These are phyloP conservation scores for Penicillium sp. DNA, from an alignment of 2,329 filamentous ascomycete genomes.

Conservation along the genomic window DNA sequence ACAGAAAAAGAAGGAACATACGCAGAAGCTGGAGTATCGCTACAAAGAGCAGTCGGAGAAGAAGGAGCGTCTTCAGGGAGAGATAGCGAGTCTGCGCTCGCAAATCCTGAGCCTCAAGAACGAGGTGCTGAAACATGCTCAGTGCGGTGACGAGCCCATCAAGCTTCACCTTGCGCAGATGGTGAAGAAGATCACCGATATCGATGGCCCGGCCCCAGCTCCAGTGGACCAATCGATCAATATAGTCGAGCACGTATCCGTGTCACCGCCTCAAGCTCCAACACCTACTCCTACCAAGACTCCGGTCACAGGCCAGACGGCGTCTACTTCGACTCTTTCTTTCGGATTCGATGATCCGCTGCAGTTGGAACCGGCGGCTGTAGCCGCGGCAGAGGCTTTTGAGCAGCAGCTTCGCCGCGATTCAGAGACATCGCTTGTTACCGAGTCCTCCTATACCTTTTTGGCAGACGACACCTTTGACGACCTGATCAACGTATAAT, in stretches of 20 bases:
- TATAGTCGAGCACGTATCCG: slow-evolving; percentile 11
- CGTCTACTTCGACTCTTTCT: slow-evolving; percentile 19
- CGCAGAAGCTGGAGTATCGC: slow-evolving; percentile 48
- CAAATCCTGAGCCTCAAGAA: slow-evolving; percentile 42
- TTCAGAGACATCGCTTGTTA: slow-evolving; percentile 28
- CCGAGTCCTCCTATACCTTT: slow-evolving; percentile 31
- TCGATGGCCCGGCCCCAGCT: slow-evolving; percentile 14
- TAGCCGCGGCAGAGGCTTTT: slow-evolving; percentile 18
- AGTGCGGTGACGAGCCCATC: slow-evolving; percentile 40
- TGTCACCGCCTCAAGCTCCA: slow-evolving; percentile 16
- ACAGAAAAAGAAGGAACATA: slow-evolving; percentile 62
- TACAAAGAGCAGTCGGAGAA: slow-evolving; percentile 38
- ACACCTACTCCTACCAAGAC: slow-evolving; percentile 4
- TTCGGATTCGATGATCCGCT: slow-evolving; percentile 36
- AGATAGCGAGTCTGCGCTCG: slow-evolving; percentile 36
- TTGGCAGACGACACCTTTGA: slow-evolving; percentile 34
- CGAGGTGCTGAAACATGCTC: slow-evolving; percentile 40
- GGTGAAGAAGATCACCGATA: slow-evolving; percentile 38
- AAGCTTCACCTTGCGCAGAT: slow-evolving; percentile 38
- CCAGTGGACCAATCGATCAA: slow-evolving; percentile 5
- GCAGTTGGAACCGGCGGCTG: slow-evolving; percentile 24
- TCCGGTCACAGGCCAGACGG: neutral
- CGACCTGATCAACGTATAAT: slow-evolving; percentile 33
- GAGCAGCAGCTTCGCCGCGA: slow-evolving; percentile 33
- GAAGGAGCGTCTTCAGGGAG: slow-evolving; percentile 30